These are phyloP conservation scores for Mucor irregularis DNA, from an alignment of 371 early-diverging fungal species.

Conservation along the genomic window DNA sequence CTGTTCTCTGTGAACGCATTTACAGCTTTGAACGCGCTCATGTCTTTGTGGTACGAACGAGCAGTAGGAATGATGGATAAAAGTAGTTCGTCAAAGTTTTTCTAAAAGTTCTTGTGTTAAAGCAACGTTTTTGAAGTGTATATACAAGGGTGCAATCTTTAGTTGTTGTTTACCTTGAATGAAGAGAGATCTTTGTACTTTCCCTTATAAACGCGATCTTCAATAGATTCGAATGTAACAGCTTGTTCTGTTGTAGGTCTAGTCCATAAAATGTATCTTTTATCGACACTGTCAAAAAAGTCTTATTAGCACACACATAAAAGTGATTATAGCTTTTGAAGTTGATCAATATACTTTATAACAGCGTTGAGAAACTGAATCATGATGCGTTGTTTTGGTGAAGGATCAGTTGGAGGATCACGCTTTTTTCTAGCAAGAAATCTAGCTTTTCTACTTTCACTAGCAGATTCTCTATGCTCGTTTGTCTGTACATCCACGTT, in stretches of 20 bases:
- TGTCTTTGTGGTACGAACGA: constrained; percentile 4
- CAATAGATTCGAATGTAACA: constrained; percentile 10
- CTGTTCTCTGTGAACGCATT: constrained; percentile 8
- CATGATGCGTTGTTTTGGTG: constrained; percentile 9
- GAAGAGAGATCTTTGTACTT: constrained; percentile 19
- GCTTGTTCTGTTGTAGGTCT: background rate
- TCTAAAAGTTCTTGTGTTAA: too few species aligned
- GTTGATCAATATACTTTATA: constrained; percentile 8
- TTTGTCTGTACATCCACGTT: background rate
- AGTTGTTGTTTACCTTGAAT: constrained; percentile 17
- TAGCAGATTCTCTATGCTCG: background rate
- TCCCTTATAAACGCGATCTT: constrained; percentile 21
- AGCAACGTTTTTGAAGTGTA: too few species aligned
- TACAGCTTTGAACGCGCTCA: constrained; percentile 14
- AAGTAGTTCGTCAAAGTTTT: constrained; percentile 14
- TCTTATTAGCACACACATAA: too few species aligned
- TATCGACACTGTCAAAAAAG: constrained; percentile 12
- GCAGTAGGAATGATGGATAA: background rate
- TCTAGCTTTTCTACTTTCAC: background rate
- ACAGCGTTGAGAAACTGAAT: constrained; percentile 11
- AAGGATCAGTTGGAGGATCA: background rate
- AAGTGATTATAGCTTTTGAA: too few species aligned
- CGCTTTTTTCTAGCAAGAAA: constrained; percentile 13
- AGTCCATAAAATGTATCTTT: constrained; percentile 13
- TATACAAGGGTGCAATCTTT: background rate